phyloP scores from a whole-genome alignment of 139 green algal genomes.

The Chlorella vulgaris region DNA sequence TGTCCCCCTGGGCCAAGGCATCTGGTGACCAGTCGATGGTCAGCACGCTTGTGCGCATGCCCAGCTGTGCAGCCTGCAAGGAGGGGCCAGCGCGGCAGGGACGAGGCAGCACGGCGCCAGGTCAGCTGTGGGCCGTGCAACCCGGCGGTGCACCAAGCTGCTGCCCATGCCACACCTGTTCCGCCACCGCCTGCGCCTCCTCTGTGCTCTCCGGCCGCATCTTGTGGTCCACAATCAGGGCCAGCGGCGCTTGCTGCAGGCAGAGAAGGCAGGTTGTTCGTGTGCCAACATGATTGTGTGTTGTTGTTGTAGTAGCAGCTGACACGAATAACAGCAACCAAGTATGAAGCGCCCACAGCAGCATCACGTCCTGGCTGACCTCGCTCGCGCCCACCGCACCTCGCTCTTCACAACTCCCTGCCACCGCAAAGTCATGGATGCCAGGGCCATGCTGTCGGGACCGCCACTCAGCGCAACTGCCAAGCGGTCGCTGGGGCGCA shows the following conservation, averaged over 20 bases:
- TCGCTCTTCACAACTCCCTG: not conserved
- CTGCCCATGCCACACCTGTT: not conserved
- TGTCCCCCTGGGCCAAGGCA: not conserved
- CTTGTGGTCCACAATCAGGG: slow-evolving; percentile 55
- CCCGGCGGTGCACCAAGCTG: no score
- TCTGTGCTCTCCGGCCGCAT: slow-evolving; percentile 44
- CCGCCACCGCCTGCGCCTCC: slow-evolving; percentile 41
- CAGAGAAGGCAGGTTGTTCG: not conserved
- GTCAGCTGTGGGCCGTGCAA: not conserved
- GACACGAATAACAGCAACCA: no score
- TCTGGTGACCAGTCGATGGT: slow-evolving; percentile 36
- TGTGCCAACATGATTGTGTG: no score
- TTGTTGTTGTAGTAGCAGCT: no score
- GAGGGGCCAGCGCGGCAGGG: no score
- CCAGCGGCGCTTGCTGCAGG: slow-evolving; percentile 18
- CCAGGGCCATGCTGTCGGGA: slow-evolving; percentile 57
- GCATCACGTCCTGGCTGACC: not conserved
- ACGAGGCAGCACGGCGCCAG: not conserved
- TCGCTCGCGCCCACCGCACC: not conserved
- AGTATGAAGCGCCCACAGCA: no score
- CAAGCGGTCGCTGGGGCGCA: slow-evolving; percentile 2
- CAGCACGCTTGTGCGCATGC: slow-evolving; percentile 42
- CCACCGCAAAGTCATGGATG: slow-evolving; percentile 19
- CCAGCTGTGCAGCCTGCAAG: slow-evolving; percentile 27
- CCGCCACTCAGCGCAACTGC: slow-evolving; percentile 60